These are phyloP conservation scores for Bryoerythrophyllum caledonicum DNA, from an alignment of 225 moss, liverwort and hornwort genomes.

Conservation along the genomic window DNA sequence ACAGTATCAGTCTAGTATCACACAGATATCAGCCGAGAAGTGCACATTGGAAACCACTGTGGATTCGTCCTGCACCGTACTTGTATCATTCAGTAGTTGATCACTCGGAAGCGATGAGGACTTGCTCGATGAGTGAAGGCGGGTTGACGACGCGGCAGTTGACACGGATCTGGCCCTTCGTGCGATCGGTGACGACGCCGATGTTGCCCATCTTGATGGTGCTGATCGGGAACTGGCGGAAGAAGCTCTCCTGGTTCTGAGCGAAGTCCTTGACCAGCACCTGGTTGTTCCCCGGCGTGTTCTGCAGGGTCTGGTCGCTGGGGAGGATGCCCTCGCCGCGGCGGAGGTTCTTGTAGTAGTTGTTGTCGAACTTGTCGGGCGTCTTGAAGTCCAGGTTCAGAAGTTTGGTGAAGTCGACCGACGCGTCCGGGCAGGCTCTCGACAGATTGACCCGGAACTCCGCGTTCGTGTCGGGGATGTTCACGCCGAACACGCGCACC, in stretches of 20 bases:
- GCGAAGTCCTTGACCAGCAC: slow-evolving; percentile 27
- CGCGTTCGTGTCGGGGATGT: slow-evolving; percentile 30
- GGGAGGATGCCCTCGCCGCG: slow-evolving; percentile 43
- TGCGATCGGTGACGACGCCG: slow-evolving; percentile 15
- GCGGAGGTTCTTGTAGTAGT: slow-evolving; percentile 55
- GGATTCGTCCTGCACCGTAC: too few relatives aligned
- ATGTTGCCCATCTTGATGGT: slow-evolving; percentile 67
- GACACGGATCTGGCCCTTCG: slow-evolving; percentile 44
- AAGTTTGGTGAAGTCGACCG: not conserved
- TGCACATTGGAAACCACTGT: too few relatives aligned
- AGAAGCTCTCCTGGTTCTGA: slow-evolving; percentile 37
- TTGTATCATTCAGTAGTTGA: not conserved
- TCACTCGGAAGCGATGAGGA: slow-evolving; percentile 29
- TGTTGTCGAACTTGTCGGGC: slow-evolving; percentile 64
- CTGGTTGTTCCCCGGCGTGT: slow-evolving; percentile 25
- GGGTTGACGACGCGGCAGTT: slow-evolving; percentile 48
- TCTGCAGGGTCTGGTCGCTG: slow-evolving; percentile 50
- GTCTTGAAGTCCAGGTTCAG: slow-evolving; percentile 41
- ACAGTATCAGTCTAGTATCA: too few relatives aligned
- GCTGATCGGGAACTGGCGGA: slow-evolving; percentile 37
- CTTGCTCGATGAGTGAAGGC: slow-evolving; percentile 20
- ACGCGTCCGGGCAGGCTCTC: slow-evolving; percentile 31
- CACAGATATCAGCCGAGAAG: too few relatives aligned
- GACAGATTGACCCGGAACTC: slow-evolving; percentile 13
- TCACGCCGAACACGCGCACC: slow-evolving; percentile 40